phyloP scores from a whole-genome alignment of 139 green algal species.

The Astrephomene gubernaculifera region DNA sequence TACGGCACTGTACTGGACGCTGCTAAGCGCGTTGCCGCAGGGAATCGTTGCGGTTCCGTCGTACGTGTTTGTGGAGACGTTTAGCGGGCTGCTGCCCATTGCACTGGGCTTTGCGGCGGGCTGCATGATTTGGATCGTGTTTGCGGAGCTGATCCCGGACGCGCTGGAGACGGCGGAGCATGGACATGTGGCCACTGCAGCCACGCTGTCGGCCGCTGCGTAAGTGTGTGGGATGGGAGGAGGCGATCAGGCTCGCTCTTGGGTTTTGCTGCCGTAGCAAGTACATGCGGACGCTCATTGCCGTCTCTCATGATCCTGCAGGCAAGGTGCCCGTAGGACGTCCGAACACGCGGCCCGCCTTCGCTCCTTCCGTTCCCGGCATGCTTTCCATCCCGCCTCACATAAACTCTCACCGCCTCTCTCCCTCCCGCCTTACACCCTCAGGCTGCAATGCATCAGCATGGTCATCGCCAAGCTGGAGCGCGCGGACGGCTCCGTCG shows the following conservation, averaged over 20 bases:
- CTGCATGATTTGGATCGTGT: slow-evolving; percentile 99
- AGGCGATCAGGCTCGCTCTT: no score
- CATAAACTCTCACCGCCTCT: no score
- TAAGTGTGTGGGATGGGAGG: slow-evolving; percentile 37
- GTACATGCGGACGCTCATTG: no score
- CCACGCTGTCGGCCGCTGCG: slow-evolving; percentile 88
- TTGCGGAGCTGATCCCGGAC: slow-evolving; percentile 96
- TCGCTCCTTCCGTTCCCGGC: no score
- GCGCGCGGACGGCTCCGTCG: slow-evolving; percentile 66
- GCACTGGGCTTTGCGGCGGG: slow-evolving; percentile 97
- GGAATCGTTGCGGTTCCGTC: slow-evolving; percentile 87
- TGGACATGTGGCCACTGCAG: slow-evolving; percentile 83
- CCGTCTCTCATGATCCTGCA: no score
- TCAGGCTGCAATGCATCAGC: slow-evolving; percentile 85
- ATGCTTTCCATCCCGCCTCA: no score
- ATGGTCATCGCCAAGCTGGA: slow-evolving; percentile 86
- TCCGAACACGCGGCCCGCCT: no score
- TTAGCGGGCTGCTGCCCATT: slow-evolving; percentile 88
- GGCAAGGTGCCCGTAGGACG: no score
- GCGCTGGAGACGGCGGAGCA: slow-evolving; percentile 78
- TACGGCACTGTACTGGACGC: slow-evolving; percentile 86
- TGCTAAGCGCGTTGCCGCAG: slow-evolving; percentile 90
- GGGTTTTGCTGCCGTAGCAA: no score
- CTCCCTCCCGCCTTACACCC: not conserved
- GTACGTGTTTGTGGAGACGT: slow-evolving; percentile 96